Base-by-base conservation (phyloP, 1,284 basidiomycete genomes). In the Leccinum solheimii region DNA sequence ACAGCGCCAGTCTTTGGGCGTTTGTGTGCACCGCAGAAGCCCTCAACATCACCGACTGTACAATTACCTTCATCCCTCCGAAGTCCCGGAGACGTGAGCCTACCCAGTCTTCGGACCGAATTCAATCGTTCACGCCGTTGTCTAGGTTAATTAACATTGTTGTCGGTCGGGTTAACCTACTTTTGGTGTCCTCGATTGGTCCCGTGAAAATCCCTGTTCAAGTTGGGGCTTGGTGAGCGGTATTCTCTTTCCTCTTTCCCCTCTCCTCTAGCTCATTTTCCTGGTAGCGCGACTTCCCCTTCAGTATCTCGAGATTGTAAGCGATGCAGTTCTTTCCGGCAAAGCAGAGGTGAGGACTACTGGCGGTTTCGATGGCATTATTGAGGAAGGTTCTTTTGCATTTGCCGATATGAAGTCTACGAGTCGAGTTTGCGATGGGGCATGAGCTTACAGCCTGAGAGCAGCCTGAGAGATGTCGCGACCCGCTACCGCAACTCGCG, bases 331-430 rank as follows among this genome's bases (percentile, higher is more conserved):
- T 65, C 78, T 97, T 50, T 91, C 91, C 5, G 94, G 96, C 70
- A 99, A 99, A 78, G 97, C 97, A 55, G 98, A 98, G 81, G 88
- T 99, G 74, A 99, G 98, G 97, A 90, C 98, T 66, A 92, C 97
- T 50, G 97, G 97, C 78, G 97, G 97, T 62, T 98, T 95, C 79
- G 97, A 99, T 72, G 97, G 99, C 77, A 87, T 98, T 75, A 92
- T 91, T 68, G 97, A 99, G 78, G 95, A 98, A 77, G 95, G 95
- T 21, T 97, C 95, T 19, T 97, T 87, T 77, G 95, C 97, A 78
- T 96, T 99, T 70, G 97, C 97, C 84, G 97, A 97, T 83, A 99
- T 99, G 97, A 97, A 98, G 79, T 97, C 97, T 5, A 99, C 97
- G 9, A 95, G 92, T 94, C 43, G 97, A 99, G 78, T 92, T 98